Evolutionary conservation across 768 basidiomycete genomes (phyloP).

Genomic region (Tremella fuciformis): DNA sequence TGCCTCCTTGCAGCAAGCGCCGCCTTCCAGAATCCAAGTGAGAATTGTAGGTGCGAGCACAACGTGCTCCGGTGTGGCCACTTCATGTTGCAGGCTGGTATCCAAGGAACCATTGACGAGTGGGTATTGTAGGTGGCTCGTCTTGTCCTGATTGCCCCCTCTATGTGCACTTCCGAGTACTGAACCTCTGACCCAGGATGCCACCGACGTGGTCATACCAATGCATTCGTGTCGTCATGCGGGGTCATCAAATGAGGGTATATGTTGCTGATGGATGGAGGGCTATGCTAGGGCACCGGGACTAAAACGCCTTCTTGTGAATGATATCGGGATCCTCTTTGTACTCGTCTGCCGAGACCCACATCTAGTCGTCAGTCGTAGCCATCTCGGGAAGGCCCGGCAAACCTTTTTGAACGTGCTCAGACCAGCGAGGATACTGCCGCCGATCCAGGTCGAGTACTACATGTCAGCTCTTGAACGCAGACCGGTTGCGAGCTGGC

Average conservation of each 20-base stretch:
- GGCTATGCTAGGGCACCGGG: too few species aligned
- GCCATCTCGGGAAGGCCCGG: not conserved
- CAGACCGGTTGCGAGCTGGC: constrained; percentile 10
- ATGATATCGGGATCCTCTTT: constrained; percentile 99
- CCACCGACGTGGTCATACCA: not conserved
- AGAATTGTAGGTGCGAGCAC: not conserved
- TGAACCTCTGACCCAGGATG: not conserved
- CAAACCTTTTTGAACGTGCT: constrained; percentile 95
- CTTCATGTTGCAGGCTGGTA: not conserved
- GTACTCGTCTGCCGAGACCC: constrained; percentile 98
- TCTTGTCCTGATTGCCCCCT: not conserved
- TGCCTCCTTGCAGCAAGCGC: not conserved
- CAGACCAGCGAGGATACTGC: constrained; percentile 90
- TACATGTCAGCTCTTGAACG: constrained; percentile 17
- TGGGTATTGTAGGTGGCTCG: constrained; percentile 5
- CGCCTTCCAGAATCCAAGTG: not conserved
- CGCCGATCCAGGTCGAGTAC: constrained; percentile 62
- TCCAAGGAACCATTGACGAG: not conserved
- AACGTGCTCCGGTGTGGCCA: not conserved
- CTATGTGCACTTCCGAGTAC: not conserved
- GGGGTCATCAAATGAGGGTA: constrained; percentile 4
- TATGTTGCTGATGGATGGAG: not conserved
- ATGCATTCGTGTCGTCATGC: constrained; percentile 1
- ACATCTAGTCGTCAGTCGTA: constrained; percentile 66
- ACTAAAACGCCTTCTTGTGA: constrained; percentile 72